These are phyloP conservation scores for Corylus heterophylla DNA, from an alignment of 306 rosid genomes.

Conservation along the genomic window DNA sequence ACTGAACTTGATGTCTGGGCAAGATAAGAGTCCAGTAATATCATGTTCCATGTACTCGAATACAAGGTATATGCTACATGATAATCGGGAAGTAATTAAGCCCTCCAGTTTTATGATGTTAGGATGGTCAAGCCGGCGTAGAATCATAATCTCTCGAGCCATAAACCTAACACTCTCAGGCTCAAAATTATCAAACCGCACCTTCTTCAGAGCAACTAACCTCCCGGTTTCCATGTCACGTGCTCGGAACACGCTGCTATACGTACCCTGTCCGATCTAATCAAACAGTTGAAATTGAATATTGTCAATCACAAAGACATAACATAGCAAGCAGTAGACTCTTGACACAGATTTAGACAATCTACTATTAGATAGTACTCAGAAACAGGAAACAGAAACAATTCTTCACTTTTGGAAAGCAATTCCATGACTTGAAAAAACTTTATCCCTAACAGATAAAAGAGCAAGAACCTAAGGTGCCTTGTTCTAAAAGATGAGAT, in stretches of 20 bases:
- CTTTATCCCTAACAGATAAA: not conserved
- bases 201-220: slow-evolving; percentile 97
- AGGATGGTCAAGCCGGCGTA: slow-evolving; percentile 94
- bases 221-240: slow-evolving; percentile 80
- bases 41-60: slow-evolving; percentile 99
- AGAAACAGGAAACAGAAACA: not conserved
- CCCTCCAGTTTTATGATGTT: slow-evolving; percentile 87
- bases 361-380: not conserved
- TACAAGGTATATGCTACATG: slow-evolving; percentile 89
- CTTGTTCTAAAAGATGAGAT: not conserved
- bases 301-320: slow-evolving; percentile 20
- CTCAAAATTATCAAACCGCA: slow-evolving; percentile 94
- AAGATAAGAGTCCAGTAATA: slow-evolving; percentile 87
- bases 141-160: slow-evolving; percentile 93
- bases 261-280: slow-evolving; percentile 98
- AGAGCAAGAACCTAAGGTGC: not conserved
- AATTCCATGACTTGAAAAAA: not conserved
- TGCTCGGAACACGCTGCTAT: slow-evolving; percentile 93
- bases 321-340: slow-evolving; percentile 1
- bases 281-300: slow-evolving; percentile 17
- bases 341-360: not conserved
- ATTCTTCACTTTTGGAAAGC: not conserved
- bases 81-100: slow-evolving; percentile 83
- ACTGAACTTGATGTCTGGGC: slow-evolving; percentile 80
- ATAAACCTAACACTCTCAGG: slow-evolving; percentile 96